Conservation (phyloP, 306 rosid species). For the Canavalia ensiformis region DNA sequence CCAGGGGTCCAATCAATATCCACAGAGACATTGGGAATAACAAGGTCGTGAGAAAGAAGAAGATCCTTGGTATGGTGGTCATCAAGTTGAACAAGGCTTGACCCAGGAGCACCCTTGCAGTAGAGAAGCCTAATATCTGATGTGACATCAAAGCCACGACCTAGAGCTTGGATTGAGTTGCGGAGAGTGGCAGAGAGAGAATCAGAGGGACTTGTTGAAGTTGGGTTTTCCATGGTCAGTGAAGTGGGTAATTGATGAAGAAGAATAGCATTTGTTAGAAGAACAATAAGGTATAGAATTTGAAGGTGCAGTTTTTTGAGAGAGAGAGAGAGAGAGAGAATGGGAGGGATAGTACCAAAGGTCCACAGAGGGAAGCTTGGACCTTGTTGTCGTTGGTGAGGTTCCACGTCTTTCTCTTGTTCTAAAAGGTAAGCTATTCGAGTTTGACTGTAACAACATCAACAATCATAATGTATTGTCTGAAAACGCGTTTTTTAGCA, state of each 20-base stretch:
- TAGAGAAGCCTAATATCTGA: conserved; percentile 95
- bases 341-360: no score
- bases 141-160: conserved; percentile 96
- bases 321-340: background rate
- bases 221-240: conserved; percentile 53
- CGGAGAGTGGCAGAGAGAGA: conserved; percentile 72
- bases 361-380: conserved; percentile 28
- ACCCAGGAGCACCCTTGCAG: conserved; percentile 95
- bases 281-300: background rate
- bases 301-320: background rate
- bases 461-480: conserved; percentile 45
- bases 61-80: conserved; percentile 71
- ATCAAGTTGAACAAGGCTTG: conserved; percentile 77
- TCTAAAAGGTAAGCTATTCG: conserved; percentile 60
- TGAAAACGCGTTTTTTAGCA: conserved; percentile 63
- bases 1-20: conserved; percentile 67
- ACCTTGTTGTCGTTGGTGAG: conserved; percentile 50
- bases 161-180: conserved; percentile 90
- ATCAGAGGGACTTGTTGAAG: conserved; percentile 55
- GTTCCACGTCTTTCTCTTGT: conserved; percentile 39
- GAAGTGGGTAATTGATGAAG: conserved; percentile 1
- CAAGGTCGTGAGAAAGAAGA: conserved; percentile 55
- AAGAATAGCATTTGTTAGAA: conserved; percentile 42
- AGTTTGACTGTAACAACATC: conserved; percentile 66
- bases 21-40: conserved; percentile 72